phyloP scores from a whole-genome alignment of 2,329 filamentous ascomycete species.

The Nemania diffusa region DNA sequence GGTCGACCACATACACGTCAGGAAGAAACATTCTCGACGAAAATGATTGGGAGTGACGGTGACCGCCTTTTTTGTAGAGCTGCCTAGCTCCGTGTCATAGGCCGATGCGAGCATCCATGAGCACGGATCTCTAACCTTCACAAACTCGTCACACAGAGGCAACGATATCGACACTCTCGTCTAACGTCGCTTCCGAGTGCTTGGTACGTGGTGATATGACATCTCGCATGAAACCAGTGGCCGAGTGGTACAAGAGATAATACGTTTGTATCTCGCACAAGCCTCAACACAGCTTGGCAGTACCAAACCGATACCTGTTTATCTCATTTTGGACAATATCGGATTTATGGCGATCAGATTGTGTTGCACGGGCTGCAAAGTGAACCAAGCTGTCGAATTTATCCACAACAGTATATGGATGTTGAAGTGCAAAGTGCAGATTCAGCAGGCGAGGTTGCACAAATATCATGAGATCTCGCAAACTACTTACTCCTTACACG shows the following conservation, averaged over 20 bases:
- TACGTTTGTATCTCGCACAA: slow-evolving; percentile 3
- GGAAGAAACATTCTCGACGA: not conserved
- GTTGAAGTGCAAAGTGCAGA: slow-evolving; percentile 1
- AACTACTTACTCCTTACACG: slow-evolving; percentile 17
- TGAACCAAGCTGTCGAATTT: not conserved
- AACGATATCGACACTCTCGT: slow-evolving; percentile 2
- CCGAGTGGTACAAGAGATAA: not conserved
- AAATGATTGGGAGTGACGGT: not conserved
- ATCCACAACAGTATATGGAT: not conserved
- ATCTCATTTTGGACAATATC: not conserved
- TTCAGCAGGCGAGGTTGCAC: slow-evolving; percentile 15
- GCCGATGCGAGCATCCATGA: slow-evolving; percentile 19
- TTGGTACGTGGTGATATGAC: slow-evolving; percentile 24
- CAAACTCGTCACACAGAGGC: slow-evolving; percentile 9
- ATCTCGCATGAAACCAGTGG: slow-evolving; percentile 7
- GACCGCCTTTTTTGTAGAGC: slow-evolving; percentile 3
- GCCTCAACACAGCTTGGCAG: not conserved
- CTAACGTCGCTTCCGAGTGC: slow-evolving; percentile 18
- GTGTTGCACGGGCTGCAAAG: slow-evolving; percentile 4
- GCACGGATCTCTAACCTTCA: not conserved
- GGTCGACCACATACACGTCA: not conserved
- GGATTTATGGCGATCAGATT: slow-evolving; percentile 5
- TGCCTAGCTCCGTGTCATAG: slow-evolving; percentile 8
- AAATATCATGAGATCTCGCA: slow-evolving; percentile 21
- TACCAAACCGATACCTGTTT: not conserved